Evolutionary conservation across 1,284 basidiomycete species (phyloP), one percentile per base, ranked within the genome.

Genomic region (Ustilago lituana): DNA sequence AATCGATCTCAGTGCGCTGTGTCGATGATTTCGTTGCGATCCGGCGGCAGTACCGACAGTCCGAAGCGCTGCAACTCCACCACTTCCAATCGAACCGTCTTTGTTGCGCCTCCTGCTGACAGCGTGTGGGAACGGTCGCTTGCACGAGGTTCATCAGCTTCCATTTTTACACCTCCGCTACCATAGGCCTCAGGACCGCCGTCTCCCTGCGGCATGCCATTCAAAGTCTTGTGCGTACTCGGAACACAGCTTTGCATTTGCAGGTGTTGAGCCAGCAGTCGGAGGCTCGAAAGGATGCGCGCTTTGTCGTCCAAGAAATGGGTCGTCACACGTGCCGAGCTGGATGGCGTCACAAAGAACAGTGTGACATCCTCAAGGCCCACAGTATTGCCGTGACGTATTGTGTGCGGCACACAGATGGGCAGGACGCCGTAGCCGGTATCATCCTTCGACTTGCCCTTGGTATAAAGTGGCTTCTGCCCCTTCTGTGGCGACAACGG

Each of bases 271-370:
- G 50, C 54, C 7, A 72, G 26, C 19, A 29, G 9, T 1, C 51
- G 32, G 8, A 76, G 50, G 31, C 66, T 58, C 1, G 54, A 48
- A 10, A 76, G 58, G 20, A 76, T 72, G 20, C 71, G 62, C 2
- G 53, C 63, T 47, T 79, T 79, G 27, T 71, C 77, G 5, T 67
- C 51, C 6, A 79, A 49, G 37, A 76, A 73, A 43, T 79, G 77
- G 3, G 76, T 74, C 20, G 77, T 79, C 8, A 79, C 77, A 12
- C 77, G 58, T 17, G 74, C 77, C n/a, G 71, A 74, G 31, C 76
- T 72, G 15, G 72, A 75, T 0, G 77, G 77, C 2, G 63, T 60
- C 0, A 70, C 66, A 38, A 71, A 79, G 48, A 78, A 72, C 11
- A 76, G 35, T 1, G 76, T 76, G 3, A 57, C 56, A 20, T 63